Percentiles rank a stretch among this genome's conserved stretches.
These are phyloP conservation scores for Saccharomyces kudriavzevii DNA, from an alignment of 805 yeast genomes.

Conservation along the genomic window DNA sequence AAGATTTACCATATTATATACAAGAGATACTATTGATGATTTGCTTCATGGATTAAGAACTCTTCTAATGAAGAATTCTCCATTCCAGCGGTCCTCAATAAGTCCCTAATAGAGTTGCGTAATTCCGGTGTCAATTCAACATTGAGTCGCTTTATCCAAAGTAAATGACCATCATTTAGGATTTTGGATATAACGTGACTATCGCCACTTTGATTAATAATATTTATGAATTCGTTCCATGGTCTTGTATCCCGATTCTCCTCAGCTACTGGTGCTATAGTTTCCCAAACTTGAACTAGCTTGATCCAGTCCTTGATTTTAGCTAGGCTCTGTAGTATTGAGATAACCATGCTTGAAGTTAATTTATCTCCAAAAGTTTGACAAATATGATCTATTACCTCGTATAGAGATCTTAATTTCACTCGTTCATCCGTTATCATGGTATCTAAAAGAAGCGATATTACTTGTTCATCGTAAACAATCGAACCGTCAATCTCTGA, in stretches of 20 bases:
- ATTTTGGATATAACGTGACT: constrained; percentile 8
- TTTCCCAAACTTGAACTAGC: constrained; percentile 21
- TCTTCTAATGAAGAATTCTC: constrained; percentile 2
- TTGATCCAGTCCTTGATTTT: constrained; percentile 17
- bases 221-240: constrained; percentile 19
- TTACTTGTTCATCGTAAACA: constrained; percentile 13
- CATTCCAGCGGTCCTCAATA: constrained; percentile 9
- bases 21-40: not conserved
- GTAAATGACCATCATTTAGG: constrained; percentile 18
- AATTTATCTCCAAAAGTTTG: constrained; percentile 3
- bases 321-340: constrained; percentile 15
- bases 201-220: constrained; percentile 14
- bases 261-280: constrained; percentile 4
- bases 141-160: constrained; percentile 20
- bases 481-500: constrained; percentile 1
- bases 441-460: constrained; percentile 14
- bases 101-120: constrained; percentile 6
- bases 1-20: not conserved
- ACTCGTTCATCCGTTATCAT: constrained; percentile 9
- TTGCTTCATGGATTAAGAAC: not conserved
- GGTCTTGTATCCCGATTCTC: constrained; percentile 20
- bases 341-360: constrained; percentile 8
- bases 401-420: constrained; percentile 13
- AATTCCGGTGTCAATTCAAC: constrained; percentile 15
- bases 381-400: constrained; percentile 13